Evolutionary conservation across 2,329 filamentous ascomycete species (phyloP).

Genomic region (Trichoderma guizhouense): DNA sequence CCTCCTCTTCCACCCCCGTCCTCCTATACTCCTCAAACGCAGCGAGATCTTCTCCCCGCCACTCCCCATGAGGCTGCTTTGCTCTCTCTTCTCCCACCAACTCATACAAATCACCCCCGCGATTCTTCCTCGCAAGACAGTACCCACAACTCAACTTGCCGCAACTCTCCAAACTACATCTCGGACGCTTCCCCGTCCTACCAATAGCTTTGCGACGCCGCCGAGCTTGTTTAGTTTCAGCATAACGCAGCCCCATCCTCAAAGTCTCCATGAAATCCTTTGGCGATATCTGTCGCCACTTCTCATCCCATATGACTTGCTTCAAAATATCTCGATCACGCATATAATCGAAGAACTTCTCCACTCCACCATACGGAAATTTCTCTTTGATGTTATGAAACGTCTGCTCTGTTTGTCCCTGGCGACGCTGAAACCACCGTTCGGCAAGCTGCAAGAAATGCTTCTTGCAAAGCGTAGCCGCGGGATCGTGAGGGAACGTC

Average conservation of each 20-base stretch:
- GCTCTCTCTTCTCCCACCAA: not conserved
- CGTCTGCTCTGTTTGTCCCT: not conserved
- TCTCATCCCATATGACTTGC: not conserved
- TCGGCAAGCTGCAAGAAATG: slow-evolving; percentile 11
- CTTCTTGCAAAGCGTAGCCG: not conserved
- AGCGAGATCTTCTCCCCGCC: not conserved
- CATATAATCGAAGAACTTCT: not conserved
- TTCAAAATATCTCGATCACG: not conserved
- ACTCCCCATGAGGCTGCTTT: not conserved
- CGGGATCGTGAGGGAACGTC: slow-evolving; percentile 8
- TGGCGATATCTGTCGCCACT: not conserved
- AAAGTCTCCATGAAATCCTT: not conserved
- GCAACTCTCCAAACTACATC: not conserved
- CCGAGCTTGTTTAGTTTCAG: not conserved
- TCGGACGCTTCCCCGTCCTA: not conserved
- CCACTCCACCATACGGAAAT: not conserved
- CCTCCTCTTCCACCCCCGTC: not conserved
- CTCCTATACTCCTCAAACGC: not conserved
- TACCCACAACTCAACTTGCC: not conserved
- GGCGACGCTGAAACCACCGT: not conserved
- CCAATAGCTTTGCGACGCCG: not conserved
- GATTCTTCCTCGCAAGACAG: not conserved
- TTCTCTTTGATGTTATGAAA: not conserved
- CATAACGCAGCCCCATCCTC: not conserved
- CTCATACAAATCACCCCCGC: not conserved